Conservation (phyloP, 2,329 filamentous ascomycete species). For the Hymenoscyphus fraxineus region DNA sequence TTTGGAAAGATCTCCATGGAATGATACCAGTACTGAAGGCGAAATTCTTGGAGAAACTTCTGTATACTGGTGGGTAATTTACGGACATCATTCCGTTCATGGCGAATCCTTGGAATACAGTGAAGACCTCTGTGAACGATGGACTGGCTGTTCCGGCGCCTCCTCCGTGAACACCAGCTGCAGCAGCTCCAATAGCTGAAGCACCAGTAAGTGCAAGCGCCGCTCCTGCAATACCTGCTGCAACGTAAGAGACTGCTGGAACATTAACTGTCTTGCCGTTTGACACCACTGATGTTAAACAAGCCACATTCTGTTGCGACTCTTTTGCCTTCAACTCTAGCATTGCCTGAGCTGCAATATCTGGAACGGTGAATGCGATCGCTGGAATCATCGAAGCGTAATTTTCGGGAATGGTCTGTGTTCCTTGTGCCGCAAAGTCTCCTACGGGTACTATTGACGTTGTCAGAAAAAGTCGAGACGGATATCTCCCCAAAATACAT, state of each 20-base stretch:
- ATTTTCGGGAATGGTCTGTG: conserved; percentile 65
- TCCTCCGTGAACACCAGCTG: conserved; percentile 46
- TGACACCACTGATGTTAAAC: conserved; percentile 73
- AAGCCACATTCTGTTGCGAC: conserved; percentile 64
- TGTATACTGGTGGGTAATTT: conserved; percentile 80
- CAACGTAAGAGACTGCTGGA: conserved; percentile 75
- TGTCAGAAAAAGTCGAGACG: conserved; percentile 31
- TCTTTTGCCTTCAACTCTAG: conserved; percentile 66
- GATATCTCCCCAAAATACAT: conserved; percentile 33
- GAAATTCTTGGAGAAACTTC: conserved; percentile 89
- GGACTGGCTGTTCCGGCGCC: conserved; percentile 69
- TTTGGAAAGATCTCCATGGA: conserved; percentile 76
- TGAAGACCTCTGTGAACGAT: conserved; percentile 78
- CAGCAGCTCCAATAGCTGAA: conserved; percentile 61
- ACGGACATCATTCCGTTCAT: conserved; percentile 96
- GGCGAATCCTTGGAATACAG: conserved; percentile 90
- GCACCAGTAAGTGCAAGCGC: conserved; percentile 71
- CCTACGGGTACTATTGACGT: conserved; percentile 69
- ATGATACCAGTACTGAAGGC: conserved; percentile 84
- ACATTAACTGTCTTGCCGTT: conserved; percentile 83
- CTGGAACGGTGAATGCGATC: conserved; percentile 87
- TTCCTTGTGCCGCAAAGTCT: conserved; percentile 68
- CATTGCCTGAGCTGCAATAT: conserved; percentile 82
- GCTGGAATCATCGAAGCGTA: conserved; percentile 74
- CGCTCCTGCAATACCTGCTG: conserved; percentile 79